A percentile compares a stretch with the other conserved stretches of the same genome.
phyloP scores from a whole-genome alignment of 1,139 yeast genomes.

The Dujonia santamariae region DNA sequence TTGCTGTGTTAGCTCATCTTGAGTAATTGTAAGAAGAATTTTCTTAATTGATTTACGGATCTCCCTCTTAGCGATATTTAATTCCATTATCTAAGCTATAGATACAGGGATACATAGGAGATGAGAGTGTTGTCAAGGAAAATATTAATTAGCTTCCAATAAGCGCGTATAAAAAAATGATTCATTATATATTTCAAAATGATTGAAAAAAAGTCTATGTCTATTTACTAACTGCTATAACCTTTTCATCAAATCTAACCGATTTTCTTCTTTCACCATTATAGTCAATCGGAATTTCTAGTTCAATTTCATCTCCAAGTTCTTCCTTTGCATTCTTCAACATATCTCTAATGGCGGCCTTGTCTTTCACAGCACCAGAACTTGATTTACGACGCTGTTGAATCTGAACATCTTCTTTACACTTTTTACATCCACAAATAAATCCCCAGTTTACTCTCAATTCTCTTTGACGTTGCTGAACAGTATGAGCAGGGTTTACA shows the following conservation, averaged over 20 bases:
- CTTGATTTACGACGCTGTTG: conserved; percentile 39
- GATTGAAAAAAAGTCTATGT: too few species aligned
- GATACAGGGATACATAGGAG: too few species aligned
- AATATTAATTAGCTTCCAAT: too few species aligned
- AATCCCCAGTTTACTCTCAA: conserved; percentile 84
- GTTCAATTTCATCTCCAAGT: conserved; percentile 44
- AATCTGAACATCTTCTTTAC: conserved; percentile 52
- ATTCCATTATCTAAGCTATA: too few species aligned
- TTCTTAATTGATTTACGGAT: conserved; percentile 4
- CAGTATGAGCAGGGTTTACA: conserved; percentile 64
- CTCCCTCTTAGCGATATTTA: conserved; percentile 4
- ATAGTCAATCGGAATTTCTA: conserved; percentile 38
- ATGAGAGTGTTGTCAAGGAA: too few species aligned
- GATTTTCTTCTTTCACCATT: conserved; percentile 60
- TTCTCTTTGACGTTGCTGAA: conserved; percentile 62
- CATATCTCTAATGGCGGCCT: conserved; percentile 46
- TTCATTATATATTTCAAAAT: too few species aligned
- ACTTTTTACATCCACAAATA: conserved; percentile 64
- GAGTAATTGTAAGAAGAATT: conserved; percentile 2
- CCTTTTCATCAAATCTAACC: conserved; percentile 69
- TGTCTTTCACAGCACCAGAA: conserved; percentile 16
- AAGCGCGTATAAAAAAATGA: too few species aligned
- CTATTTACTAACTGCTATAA: conserved; percentile 33
- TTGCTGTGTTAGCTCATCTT: conserved; percentile 3
- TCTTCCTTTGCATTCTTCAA: conserved; percentile 32